Evolutionary conservation across 2,329 filamentous ascomycete species (phyloP).

Genomic region (Neophaeococcomyces mojaviensis): DNA sequence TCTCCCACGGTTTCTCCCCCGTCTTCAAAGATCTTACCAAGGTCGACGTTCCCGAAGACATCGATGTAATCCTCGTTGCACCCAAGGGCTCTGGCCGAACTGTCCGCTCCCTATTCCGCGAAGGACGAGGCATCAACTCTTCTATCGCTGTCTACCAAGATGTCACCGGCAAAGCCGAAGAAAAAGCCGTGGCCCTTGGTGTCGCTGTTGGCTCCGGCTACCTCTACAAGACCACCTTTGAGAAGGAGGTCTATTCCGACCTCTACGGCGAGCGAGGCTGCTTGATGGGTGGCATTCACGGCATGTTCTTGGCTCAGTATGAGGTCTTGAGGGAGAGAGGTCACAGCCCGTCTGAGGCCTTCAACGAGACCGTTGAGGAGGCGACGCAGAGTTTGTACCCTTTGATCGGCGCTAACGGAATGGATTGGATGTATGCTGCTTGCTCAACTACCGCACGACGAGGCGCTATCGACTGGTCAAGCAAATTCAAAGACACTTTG

Average conservation of each 20-base stretch:
- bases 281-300: slow-evolving; percentile 99
- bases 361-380: slow-evolving; percentile 99
- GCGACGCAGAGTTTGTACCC: slow-evolving; percentile 97
- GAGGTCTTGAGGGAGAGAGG: slow-evolving; percentile 98
- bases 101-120: slow-evolving; percentile 95
- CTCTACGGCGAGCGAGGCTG: slow-evolving; percentile 99
- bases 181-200: slow-evolving; percentile 94
- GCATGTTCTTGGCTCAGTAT: slow-evolving; percentile 99
- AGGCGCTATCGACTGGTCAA: slow-evolving; percentile 98
- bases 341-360: slow-evolving; percentile 95
- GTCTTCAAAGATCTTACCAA: slow-evolving; percentile 99
- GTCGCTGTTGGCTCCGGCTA: slow-evolving; percentile 96
- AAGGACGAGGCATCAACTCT: slow-evolving; percentile 99
- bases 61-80: slow-evolving; percentile 98
- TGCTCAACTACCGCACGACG: slow-evolving; percentile 98
- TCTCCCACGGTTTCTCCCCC: slow-evolving; percentile 99
- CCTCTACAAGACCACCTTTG: slow-evolving; percentile 99
- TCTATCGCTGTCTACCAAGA: slow-evolving; percentile 98
- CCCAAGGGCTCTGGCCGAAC: slow-evolving; percentile 99
- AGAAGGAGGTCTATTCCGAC: slow-evolving; percentile 99
- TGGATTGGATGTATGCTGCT: slow-evolving; percentile 99
- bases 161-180: slow-evolving; percentile 93
- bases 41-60: slow-evolving; percentile 88
- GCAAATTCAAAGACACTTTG: slow-evolving; percentile 92
- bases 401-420: slow-evolving; percentile 91